Percentiles rank a stretch among this genome's conserved stretches.
Evolutionary conservation across 257 asterid species (phyloP).

Genomic region (Nicotiana noctiflora): DNA sequence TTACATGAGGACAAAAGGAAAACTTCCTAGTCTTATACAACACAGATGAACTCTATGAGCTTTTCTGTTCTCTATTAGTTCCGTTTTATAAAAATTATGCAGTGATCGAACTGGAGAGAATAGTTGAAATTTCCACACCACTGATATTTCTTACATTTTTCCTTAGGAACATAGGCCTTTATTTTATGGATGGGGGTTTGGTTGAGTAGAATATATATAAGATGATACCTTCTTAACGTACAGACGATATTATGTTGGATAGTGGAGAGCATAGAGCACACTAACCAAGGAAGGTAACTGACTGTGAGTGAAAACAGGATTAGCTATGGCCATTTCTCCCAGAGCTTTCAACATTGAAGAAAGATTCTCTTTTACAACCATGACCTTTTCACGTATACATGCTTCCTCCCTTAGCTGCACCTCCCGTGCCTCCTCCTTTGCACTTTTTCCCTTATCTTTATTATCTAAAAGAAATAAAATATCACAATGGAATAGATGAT

Average conservation of each 20-base stretch:
- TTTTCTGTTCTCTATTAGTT: neutral
- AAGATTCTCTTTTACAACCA: constrained; percentile 52
- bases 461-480: constrained; percentile 43
- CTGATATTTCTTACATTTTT: neutral
- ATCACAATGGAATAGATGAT: constrained; percentile 1
- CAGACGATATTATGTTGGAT: neutral
- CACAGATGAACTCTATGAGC: neutral
- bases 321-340: constrained; percentile 92
- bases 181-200: neutral
- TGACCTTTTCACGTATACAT: constrained; percentile 57
- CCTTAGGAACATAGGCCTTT: neutral
- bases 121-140: neutral
- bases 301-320: constrained; percentile 87
- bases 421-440: constrained; percentile 98
- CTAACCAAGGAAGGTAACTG: constrained; percentile 92
- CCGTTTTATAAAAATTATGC: neutral
- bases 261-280: constrained; percentile 8
- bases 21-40: neutral
- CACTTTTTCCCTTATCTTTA: constrained; percentile 76
- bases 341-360: constrained; percentile 78
- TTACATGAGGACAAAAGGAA: neutral
- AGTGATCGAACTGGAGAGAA: neutral
- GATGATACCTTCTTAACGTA: neutral
- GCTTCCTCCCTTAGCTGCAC: constrained; percentile 88
- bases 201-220: neutral